Evolutionary conservation across 106 monocot species (phyloP).

Genomic region (Vanilla planifolia): DNA sequence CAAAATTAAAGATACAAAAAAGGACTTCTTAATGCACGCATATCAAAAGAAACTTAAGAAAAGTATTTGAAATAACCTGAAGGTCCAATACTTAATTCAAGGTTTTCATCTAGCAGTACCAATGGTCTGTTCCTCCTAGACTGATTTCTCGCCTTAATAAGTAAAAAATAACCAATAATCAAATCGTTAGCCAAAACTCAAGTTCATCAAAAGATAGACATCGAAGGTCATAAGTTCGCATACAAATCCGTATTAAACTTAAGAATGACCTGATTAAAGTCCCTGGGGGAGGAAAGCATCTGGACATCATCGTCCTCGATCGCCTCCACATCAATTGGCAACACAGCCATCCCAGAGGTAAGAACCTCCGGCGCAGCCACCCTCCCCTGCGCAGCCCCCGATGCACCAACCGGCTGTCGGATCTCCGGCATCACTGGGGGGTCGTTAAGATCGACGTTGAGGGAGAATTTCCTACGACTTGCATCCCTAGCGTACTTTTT

Average conservation of each 20-base stretch:
- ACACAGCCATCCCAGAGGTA: neutral
- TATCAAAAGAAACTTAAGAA: too few species aligned
- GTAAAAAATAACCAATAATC: neutral
- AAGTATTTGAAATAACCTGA: slow-evolving; percentile 17
- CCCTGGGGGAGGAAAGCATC: slow-evolving; percentile 12
- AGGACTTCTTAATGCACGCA: too few species aligned
- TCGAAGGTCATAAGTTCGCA: too few species aligned
- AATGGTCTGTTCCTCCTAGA: slow-evolving; percentile 7
- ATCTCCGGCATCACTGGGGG: neutral
- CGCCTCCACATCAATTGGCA: slow-evolving; percentile 17
- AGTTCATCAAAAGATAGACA: too few species aligned
- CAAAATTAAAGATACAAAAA: too few species aligned
- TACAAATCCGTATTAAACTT: too few species aligned
- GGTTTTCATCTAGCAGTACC: slow-evolving; percentile 18
- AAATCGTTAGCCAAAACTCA: neutral
- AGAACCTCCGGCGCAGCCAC: neutral
- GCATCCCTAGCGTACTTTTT: slow-evolving; percentile 5
- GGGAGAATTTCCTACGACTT: neutral
- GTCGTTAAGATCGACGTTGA: slow-evolving; percentile 1
- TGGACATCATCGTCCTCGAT: slow-evolving; percentile 22
- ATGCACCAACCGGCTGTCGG: neutral
- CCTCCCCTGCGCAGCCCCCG: neutral
- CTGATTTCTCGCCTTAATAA: slow-evolving; percentile 11
- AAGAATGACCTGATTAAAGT: slow-evolving; percentile 15
- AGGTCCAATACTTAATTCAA: slow-evolving; percentile 2